Base-by-base conservation (phyloP, 306 rosid species). In the Purshia tridentata region DNA sequence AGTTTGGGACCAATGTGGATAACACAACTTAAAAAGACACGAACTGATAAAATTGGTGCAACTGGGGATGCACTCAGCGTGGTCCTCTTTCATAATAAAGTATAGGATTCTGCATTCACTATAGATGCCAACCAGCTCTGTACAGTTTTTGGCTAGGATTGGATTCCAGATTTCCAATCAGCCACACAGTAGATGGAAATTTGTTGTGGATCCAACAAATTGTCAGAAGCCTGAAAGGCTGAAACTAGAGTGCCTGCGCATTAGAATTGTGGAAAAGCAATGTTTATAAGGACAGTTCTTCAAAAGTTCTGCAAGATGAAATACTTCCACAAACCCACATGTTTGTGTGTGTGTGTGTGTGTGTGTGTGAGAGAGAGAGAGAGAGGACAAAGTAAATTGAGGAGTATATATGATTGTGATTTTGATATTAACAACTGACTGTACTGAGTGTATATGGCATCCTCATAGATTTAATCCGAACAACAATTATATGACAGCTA, bases 81-180 rank as follows among this genome's bases (percentile, higher is more conserved):
- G 84, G 85, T 80, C 89, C 81, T 74, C 69, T 75, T 52, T 29
- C 6, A 63, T 47, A 54, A 47, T 65, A 41, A 44, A 69, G 59
- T 55, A 44, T 40, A 11, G 75, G 72, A 72, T 64, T 61, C 68
- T 75, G 65, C 60, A 63, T 62, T 63, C 18, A 72, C 58, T 65
- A 59, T 65, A 49, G 45, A 54, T 56, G 65, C 62, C 74, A 44
- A 18, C 37, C 9, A 64, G n/a, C 52, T 65, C n/a, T 42, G 29
- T 16, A 63, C n/a, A 44, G 9, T 44, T 44, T 42, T 65, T 19
- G 29, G 68, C 67, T 63, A 7, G 49, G 49, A 29, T 44, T 8
- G 47, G 47, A 8, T 44, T 44, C 47, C 47, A 44, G 4, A 44
- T 8, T 5, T 6, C 47, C 35, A 3, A 29, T 29, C 35, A 29